Base-by-base conservation (phyloP, 2,329 filamentous ascomycete species). In the Scolecobasidium constrictum region DNA sequence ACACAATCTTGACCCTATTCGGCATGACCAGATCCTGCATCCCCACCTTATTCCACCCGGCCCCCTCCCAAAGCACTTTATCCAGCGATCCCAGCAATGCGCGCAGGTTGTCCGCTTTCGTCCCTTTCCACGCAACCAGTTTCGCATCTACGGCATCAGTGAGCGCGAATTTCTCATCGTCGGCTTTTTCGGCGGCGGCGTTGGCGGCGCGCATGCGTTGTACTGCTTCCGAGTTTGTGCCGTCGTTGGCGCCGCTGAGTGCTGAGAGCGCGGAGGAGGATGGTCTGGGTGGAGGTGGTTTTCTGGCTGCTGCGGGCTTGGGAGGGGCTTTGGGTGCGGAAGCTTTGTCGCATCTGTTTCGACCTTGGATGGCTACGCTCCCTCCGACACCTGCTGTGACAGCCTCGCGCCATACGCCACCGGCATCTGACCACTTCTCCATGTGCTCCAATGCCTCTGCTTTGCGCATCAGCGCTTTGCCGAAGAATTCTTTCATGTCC, bases 31-130 rank as follows among this genome's bases (percentile, higher is more conserved):
- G 63, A 66, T 98, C 92, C 50, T 88, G 82, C 77, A 98, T 78
- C 22, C 86, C 87, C 44, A 96, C 81, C 68, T 93, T 94, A 69
- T 94, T 95, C 92, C 92, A 98, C 3, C 86, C 87, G 48, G 86
- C 86, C 34, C 81, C 81, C 49, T 86, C 80, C 92, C 92, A 98
- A 20, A 98, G 71, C 20, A 98, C 87, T 31, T 72, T 75, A 56
- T 98, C 90, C 52, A 98, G 61, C 54, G 86, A 94, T 3, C 83
- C 84, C 28, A 98, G 65, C 39, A 98, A 66, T 1, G 90, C 92
- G 5, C 92, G 78, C 37, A 98, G 62, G 59, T 98, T 98, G 49
- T 95, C 90, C 44, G 86, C 73, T 65, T 96, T 96, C 3, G 88
- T 88, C 42, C 86, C 83, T 47, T 86, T 82, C 92, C 92, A 98